Base-by-base conservation (phyloP, 106 monocot genomes). In the Apostasia ramifera region DNA sequence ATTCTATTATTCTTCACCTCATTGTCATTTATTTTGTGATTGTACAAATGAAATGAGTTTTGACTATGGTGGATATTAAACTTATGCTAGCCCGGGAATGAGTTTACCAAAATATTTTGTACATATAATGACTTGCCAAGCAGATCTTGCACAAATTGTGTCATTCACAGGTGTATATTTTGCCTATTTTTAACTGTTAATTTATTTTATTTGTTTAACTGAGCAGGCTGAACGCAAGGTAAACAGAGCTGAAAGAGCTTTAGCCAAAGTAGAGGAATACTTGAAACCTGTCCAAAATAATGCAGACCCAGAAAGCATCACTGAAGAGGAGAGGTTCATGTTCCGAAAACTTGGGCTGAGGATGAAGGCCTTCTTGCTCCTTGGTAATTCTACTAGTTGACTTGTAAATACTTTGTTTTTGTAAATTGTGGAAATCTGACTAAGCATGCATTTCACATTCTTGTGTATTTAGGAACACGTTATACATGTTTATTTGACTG, bases 321-420 rank as follows among this genome's bases (percentile, higher is more conserved):
- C 86, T 12, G 97, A 98, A 49, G 97, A 98, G 74, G 97, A 98
- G 68, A 80, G 97, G 45, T 98, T 85, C 78, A 98, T 98, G 97
- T 92, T 98, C 76, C 92, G 92, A 14, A 98, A 98, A 73, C 87
- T 98, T 61, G 97, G 92, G 8, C 80, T 92, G 66, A 86, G 81
- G 77, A 98, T 98, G 97, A 98, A 98, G 73, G 97, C 97, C n/a
- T 98, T 82, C 81, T 75, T 98, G 66, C 92, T 98, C 38, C 92
- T 98, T 57, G 97, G 97, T 98, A 88, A 73, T 5, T 76, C 44
- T 62, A 15, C 45, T 45, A 45, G 11, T 40, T 8, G 12, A 4
- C 0, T 45, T 45, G 2, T 45, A 46, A 44, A 60, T 60, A 10
- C 42, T 60, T 41, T 56, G 56, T 60, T 60, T 41, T 8, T 60